Conservation (phyloP, 768 basidiomycete species). For the Pulveroboletus sp. region DNA sequence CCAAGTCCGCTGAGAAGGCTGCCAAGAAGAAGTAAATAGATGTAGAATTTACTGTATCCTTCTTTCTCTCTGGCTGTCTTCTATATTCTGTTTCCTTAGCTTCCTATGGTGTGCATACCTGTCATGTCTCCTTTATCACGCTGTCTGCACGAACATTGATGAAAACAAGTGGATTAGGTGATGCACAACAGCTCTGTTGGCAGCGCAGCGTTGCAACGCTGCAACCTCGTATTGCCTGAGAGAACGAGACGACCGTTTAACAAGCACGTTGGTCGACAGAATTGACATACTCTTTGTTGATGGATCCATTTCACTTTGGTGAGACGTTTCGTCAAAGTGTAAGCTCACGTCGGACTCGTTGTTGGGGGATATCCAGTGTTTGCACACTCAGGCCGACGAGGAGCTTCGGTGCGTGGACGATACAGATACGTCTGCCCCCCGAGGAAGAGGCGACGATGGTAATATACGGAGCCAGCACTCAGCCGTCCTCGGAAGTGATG, state of each 20-base stretch:
- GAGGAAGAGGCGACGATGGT: too few species aligned
- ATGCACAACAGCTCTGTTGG: slow-evolving; percentile 1
- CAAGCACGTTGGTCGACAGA: neutral
- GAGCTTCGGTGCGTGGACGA: too few species aligned
- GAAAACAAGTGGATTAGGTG: slow-evolving; percentile 31
- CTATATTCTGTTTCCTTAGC: slow-evolving; percentile 37
- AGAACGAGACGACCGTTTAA: neutral
- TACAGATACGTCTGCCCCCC: too few species aligned
- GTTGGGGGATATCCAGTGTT: too few species aligned
- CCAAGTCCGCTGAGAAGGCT: slow-evolving; percentile 95
- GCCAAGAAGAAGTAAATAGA: slow-evolving; percentile 93
- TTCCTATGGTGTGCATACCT: slow-evolving; percentile 32
- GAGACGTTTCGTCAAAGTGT: too few species aligned
- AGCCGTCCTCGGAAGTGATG: too few species aligned
- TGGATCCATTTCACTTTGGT: too few species aligned
- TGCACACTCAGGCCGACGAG: too few species aligned
- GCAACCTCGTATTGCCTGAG: neutral
- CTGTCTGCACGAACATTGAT: slow-evolving; percentile 48
- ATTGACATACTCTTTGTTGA: neutral
- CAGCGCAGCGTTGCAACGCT: neutral
- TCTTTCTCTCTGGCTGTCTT: slow-evolving; percentile 42
- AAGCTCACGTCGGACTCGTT: too few species aligned
- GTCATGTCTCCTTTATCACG: slow-evolving; percentile 30
- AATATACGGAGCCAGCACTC: too few species aligned
- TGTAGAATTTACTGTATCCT: slow-evolving; percentile 64